phyloP scores from a whole-genome alignment of 805 yeast species.

The Kluyveromyces aestuarii region DNA sequence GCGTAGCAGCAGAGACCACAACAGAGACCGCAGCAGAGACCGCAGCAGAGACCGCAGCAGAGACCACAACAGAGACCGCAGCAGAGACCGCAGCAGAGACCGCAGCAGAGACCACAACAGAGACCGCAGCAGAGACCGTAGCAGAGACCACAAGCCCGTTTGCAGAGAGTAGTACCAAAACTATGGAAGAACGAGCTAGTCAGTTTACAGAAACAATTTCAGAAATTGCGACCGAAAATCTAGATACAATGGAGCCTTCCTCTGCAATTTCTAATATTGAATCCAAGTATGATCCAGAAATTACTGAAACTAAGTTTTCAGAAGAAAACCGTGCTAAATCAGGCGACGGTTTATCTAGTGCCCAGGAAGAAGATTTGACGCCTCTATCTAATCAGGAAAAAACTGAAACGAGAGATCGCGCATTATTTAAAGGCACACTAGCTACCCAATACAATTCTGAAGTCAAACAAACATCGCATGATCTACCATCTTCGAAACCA shows the following conservation, averaged over 20 bases:
- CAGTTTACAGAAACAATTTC: not conserved
- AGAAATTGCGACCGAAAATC: not conserved
- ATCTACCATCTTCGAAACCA: too few relatives aligned
- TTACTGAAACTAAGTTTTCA: too few relatives aligned
- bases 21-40: not conserved
- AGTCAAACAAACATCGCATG: too few relatives aligned
- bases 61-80: not conserved
- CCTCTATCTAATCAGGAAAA: too few relatives aligned
- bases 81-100: not conserved
- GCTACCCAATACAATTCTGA: too few relatives aligned
- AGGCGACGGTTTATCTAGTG: too few relatives aligned
- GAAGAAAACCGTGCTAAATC: too few relatives aligned
- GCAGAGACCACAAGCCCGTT: not conserved
- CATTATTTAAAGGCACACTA: too few relatives aligned
- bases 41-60: not conserved
- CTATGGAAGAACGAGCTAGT: not conserved
- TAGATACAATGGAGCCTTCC: not conserved
- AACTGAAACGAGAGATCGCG: too few relatives aligned
- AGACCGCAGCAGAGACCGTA: not conserved
- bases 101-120: not conserved
- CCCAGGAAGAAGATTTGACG: too few relatives aligned
- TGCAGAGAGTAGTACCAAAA: not conserved
- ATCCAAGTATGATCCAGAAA: too few relatives aligned
- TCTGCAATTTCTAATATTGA: not conserved
- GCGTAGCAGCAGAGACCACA: not conserved